Evolutionary conservation across 257 asterid genomes (phyloP).

Genomic region (Thymus quinquecostatus): DNA sequence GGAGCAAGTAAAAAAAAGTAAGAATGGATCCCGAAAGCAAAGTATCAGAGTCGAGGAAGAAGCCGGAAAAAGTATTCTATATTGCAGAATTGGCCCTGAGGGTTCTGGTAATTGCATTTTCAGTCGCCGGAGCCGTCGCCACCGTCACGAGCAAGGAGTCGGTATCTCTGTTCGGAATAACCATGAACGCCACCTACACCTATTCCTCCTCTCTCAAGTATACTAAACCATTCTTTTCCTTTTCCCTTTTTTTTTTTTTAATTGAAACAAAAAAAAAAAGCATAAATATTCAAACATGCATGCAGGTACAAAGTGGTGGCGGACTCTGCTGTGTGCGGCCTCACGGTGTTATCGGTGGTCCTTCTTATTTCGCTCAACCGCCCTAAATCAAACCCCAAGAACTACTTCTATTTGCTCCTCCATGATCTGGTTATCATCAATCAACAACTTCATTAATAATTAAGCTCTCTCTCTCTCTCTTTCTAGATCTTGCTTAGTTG

Average conservation of each 20-base stretch:
- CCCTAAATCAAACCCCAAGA: slow-evolving; percentile 35
- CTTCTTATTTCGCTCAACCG: slow-evolving; percentile 31
- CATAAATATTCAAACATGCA: slow-evolving; percentile 8
- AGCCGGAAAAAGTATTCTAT: not conserved
- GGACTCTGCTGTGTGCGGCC: slow-evolving; percentile 35
- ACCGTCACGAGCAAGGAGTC: slow-evolving; percentile 34
- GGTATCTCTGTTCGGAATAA: slow-evolving; percentile 34
- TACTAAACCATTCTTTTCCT: not conserved
- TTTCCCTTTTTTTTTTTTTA: no score
- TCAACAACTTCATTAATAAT: no score
- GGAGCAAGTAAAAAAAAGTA: not conserved
- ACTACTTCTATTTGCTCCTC: slow-evolving; percentile 45
- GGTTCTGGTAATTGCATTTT: slow-evolving; percentile 35
- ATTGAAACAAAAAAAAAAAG: not conserved
- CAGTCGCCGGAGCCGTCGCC: slow-evolving; percentile 37
- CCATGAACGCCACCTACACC: slow-evolving; percentile 41
- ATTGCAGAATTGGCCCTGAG: slow-evolving; percentile 41
- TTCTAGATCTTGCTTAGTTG: no score
- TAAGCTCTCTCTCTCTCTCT: not conserved
- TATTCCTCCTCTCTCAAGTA: slow-evolving; percentile 43
- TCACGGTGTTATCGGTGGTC: slow-evolving; percentile 35
- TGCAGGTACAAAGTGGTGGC: slow-evolving; percentile 46
- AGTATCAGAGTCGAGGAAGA: not conserved
- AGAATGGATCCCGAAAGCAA: slow-evolving; percentile 34
- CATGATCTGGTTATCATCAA: slow-evolving; percentile 43